Evolutionary conservation across 2,329 filamentous ascomycete genomes (phyloP), one percentile per base, ranked within the genome.

Genomic region (Fusarium chuoi): DNA sequence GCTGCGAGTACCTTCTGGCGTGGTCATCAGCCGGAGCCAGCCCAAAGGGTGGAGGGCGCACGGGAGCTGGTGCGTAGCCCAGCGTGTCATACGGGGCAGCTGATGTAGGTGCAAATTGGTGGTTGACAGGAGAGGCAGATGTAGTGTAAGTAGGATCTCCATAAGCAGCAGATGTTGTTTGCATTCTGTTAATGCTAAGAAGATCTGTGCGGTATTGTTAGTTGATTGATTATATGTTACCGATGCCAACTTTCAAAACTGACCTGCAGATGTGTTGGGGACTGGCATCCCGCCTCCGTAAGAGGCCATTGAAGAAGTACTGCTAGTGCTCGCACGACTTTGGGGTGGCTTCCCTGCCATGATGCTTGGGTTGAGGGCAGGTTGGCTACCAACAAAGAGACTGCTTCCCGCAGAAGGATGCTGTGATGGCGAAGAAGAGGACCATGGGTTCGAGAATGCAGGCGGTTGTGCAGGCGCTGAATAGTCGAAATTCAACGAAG

Each of bases 401-500:
- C 87, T 83, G 85, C 90, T 86, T 85, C 88, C 81, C 84, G 88
- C 69, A 80, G 86, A 78, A 81, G 87, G 71, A 81, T 85, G 68
- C 71, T 81, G 81, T 62, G 83, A 75, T 38, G 84, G 78, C 28
- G 86, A 82, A 17, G 87, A 82, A 52, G 87, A 88, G 64, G 93
- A 89, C 95, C 95, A 98, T 46, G 95, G 95, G 83, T 98, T 96
- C 79, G 93, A 95, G 86, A 98, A 98, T 75, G 96, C 93, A 90
- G 85, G 88, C 81, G 86, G 88, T 81, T 79, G 87, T 82, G 70
- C 72, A 76, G 82, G 81, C 41, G 84, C 82, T 68, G 86, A 84
- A 84, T 94, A 94, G 82, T 96, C 94, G 87, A 96, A 96, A 83
- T 90, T 91, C 86, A 97, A 84, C 82, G 89, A 84, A 81, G 88